Percentiles rank a stretch among this genome's conserved stretches.
These are phyloP conservation scores for Penicillium sp. DNA, from an alignment of 2,329 filamentous ascomycete genomes.

Conservation along the genomic window DNA sequence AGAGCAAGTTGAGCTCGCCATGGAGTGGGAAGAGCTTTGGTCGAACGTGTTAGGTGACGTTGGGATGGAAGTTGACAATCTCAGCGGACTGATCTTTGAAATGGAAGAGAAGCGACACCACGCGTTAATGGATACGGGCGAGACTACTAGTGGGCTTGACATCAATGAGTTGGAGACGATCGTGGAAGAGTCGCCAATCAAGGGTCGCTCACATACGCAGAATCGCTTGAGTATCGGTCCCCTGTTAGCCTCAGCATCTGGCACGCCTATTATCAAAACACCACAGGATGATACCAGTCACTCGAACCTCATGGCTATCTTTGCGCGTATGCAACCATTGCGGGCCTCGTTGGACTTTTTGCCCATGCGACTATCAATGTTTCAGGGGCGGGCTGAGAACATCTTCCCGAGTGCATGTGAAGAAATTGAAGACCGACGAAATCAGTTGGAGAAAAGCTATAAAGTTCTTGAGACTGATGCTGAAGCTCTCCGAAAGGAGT, in stretches of 20 bases:
- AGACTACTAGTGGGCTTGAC: slow-evolving; percentile 58
- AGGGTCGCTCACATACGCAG: slow-evolving; percentile 54
- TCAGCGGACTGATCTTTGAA: slow-evolving; percentile 83
- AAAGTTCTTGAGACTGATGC: slow-evolving; percentile 86
- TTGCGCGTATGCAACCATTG: slow-evolving; percentile 92
- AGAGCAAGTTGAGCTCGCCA: slow-evolving; percentile 88
- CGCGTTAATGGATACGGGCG: slow-evolving; percentile 64
- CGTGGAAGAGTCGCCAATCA: slow-evolving; percentile 74
- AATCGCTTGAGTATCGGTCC: slow-evolving; percentile 68
- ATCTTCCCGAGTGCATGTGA: slow-evolving; percentile 89
- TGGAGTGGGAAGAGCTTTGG: slow-evolving; percentile 99
- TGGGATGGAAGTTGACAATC: slow-evolving; percentile 78
- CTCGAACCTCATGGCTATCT: slow-evolving; percentile 81
- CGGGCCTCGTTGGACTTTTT: slow-evolving; percentile 91
- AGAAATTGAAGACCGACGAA: slow-evolving; percentile 74
- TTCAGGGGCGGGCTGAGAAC: slow-evolving; percentile 71
- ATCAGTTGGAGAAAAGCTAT: slow-evolving; percentile 78
- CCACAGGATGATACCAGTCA: slow-evolving; percentile 81
- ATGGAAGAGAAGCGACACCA: slow-evolving; percentile 96
- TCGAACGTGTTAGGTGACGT: slow-evolving; percentile 91
- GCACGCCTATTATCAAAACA: slow-evolving; percentile 44
- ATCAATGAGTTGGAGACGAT: slow-evolving; percentile 91
- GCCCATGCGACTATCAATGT: slow-evolving; percentile 88
- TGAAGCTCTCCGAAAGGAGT: slow-evolving; percentile 80
- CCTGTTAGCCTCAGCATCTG: slow-evolving; percentile 55